phyloP scores from a whole-genome alignment of 2,329 filamentous ascomycete species.

The Fusarium sp. region DNA sequence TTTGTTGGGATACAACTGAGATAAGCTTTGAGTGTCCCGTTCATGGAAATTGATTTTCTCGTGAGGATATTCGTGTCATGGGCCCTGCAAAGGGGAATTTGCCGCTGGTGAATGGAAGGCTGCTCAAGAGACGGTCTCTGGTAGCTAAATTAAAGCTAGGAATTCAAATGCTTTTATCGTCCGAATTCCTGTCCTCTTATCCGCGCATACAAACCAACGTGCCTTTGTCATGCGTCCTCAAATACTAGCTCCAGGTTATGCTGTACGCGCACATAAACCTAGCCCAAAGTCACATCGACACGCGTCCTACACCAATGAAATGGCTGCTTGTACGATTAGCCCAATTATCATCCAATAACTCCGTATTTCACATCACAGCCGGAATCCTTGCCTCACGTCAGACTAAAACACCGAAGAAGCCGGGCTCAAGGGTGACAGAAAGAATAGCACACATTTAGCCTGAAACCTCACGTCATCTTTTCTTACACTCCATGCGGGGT shows the following conservation, averaged over 20 bases:
- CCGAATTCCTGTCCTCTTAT: background rate
- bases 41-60: slow-evolving; percentile 56
- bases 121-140: slow-evolving; percentile 18
- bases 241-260: background rate
- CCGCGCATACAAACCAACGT: background rate
- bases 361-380: background rate
- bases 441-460: background rate
- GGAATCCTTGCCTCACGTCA: slow-evolving; percentile 26
- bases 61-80: slow-evolving; percentile 38
- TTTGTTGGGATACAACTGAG: slow-evolving; percentile 68
- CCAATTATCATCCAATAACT: slow-evolving; percentile 1
- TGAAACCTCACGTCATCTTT: background rate
- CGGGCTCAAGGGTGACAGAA: slow-evolving; percentile 14
- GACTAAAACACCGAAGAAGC: slow-evolving; percentile 24
- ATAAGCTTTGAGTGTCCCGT: slow-evolving; percentile 69
- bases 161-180: background rate
- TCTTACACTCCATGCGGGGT: slow-evolving; percentile 29
- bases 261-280: slow-evolving; percentile 32
- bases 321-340: background rate
- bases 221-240: background rate
- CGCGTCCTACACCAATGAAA: slow-evolving; percentile 26
- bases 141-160: background rate
- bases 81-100: slow-evolving; percentile 31
- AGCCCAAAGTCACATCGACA: slow-evolving; percentile 8
- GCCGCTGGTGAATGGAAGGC: slow-evolving; percentile 7